Evolutionary conservation across 2,329 filamentous ascomycete genomes (phyloP).

Genomic region (Colletotrichum higginsianum): DNA sequence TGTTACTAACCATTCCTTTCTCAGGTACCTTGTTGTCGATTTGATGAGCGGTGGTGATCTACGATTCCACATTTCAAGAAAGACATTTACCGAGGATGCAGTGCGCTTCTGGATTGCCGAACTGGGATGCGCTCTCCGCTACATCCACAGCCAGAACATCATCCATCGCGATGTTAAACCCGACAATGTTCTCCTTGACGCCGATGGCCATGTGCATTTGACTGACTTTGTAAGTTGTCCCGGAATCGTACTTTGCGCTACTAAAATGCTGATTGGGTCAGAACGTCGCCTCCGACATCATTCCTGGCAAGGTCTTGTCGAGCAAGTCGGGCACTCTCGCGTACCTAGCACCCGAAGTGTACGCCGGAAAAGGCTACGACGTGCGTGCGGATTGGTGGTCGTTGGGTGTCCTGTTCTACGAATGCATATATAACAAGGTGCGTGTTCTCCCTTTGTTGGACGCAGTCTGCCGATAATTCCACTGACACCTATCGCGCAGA

Average conservation of each 20-base stretch:
- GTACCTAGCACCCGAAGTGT: conserved; percentile 96
- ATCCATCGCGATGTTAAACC: conserved; percentile 94
- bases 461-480: conserved; percentile 46
- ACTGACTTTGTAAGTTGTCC: conserved; percentile 87
- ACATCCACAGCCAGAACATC: conserved; percentile 88
- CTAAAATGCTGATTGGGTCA: conserved; percentile 56
- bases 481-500: conserved; percentile 64
- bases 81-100: conserved; percentile 97
- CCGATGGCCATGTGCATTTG: conserved; percentile 94
- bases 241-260: neutral
- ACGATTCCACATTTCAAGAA: conserved; percentile 96
- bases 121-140: conserved; percentile 89
- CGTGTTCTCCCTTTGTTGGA: neutral
- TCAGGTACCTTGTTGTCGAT: conserved; percentile 97
- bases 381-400: conserved; percentile 99
- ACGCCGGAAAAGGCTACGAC: conserved; percentile 89
- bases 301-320: conserved; percentile 84
- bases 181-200: conserved; percentile 90
- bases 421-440: conserved; percentile 99
- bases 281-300: conserved; percentile 97
- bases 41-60: conserved; percentile 98
- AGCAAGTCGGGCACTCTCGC: conserved; percentile 98
- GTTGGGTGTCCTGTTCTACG: conserved; percentile 96
- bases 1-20: conserved; percentile 43
- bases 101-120: conserved; percentile 98